phyloP scores from a whole-genome alignment of 164 flowering plant genomes.

The Annona squamosa region DNA sequence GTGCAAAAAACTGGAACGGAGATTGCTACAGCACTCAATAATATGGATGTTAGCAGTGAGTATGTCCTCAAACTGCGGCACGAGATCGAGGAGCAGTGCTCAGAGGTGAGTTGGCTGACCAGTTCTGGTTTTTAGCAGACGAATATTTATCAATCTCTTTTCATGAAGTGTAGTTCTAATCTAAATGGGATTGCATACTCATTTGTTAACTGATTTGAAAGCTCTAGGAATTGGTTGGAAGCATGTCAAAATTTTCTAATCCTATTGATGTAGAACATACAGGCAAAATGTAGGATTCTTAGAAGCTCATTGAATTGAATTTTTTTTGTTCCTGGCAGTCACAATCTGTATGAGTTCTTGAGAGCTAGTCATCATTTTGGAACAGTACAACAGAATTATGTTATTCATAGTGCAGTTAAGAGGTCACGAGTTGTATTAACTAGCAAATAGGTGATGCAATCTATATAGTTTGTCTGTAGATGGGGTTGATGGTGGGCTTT shows the following conservation, averaged over 20 bases:
- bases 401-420: not conserved
- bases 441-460: not conserved
- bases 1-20: conserved; percentile 85
- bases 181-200: not conserved
- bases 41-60: conserved; percentile 87
- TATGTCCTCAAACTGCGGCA: conserved; percentile 77
- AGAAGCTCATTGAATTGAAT: not conserved
- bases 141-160: not conserved
- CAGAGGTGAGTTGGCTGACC: conserved; percentile 46
- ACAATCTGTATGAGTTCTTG: not conserved
- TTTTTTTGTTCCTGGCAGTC: not conserved
- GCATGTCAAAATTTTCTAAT: not conserved
- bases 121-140: not conserved
- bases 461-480: not conserved
- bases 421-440: not conserved
- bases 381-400: not conserved
- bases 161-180: not conserved
- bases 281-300: not conserved
- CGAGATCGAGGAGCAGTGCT: conserved; percentile 86
- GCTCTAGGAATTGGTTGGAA: not conserved
- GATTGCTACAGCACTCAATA: conserved; percentile 82
- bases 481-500: not conserved
- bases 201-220: not conserved
- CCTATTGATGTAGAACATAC: not conserved
- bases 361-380: not conserved